Evolutionary conservation across 768 basidiomycete genomes (phyloP).

Genomic region (Russula olivacea): DNA sequence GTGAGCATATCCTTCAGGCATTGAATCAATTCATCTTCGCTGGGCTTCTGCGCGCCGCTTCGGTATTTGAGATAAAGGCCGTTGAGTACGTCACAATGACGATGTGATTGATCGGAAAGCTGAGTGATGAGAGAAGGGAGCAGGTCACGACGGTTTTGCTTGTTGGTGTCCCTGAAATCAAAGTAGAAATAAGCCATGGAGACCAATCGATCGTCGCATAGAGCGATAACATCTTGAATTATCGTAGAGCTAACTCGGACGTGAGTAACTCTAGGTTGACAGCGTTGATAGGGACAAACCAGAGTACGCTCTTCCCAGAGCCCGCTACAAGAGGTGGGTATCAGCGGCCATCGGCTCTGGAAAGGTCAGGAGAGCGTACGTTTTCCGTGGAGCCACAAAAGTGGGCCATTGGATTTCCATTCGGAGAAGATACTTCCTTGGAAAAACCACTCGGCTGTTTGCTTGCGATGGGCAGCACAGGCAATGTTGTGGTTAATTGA

Average conservation of each 20-base stretch:
- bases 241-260: not conserved
- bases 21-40: not conserved
- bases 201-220: not conserved
- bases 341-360: not conserved
- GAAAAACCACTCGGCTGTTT: not conserved
- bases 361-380: not conserved
- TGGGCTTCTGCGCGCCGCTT: not conserved
- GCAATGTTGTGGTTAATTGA: not conserved
- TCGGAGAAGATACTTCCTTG: not conserved
- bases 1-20: not conserved
- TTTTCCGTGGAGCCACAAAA: constrained; percentile 1
- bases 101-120: not conserved
- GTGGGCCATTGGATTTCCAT: not conserved
- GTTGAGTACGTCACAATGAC: not conserved
- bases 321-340: not conserved
- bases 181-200: not conserved
- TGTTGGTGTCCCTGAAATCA: not conserved
- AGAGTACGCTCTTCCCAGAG: not conserved
- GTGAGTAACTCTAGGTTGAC: not conserved
- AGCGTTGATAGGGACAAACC: not conserved
- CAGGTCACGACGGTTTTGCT: not conserved
- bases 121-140: not conserved
- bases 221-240: not conserved
- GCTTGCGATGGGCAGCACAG: not conserved
- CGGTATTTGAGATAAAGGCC: not conserved